Base-by-base conservation (phyloP, 208 protist species). In the Trypanosoma boissoni region DNA sequence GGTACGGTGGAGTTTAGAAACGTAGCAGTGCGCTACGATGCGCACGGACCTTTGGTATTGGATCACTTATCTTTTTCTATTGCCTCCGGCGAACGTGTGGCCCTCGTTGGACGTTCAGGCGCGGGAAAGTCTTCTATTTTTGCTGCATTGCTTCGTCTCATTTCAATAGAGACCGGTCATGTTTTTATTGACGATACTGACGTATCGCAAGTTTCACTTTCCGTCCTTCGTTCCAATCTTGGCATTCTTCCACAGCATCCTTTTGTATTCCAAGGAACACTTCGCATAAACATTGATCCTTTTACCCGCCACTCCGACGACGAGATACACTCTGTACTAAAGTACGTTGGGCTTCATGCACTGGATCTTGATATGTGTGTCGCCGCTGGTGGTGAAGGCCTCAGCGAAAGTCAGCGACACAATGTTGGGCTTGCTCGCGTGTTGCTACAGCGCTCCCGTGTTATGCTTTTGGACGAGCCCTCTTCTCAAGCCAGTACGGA, bases 81-180 rank as follows among this genome's bases (percentile, higher is more conserved):
- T 12, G 21, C 37, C 6, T 44, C 51, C 18, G 73, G 68, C 26
- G 68, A 87, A 46, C 89, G 86, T 45, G 46, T 86, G 12, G 58
- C 44, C n/a, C 50, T 90, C 34, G 57, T 76, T 23, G 80, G 83
- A 18, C 23, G 63, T 23, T 79, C 80, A 10, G 83, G 83, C n/a
- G 56, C 64, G 18, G 80, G 80, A 0, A 87, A 87, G 58, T 69
- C 68, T 29, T 79, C 74, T 32, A 58, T 86, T 44, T 62, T 84
- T 64, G n/a, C 24, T 52, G 72, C 68, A n/a, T 48, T 83, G 32
- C 55, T 83, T 20, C 54, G 74, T 12, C 63, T 74, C 48, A 36
- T 78, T 5, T 18, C 48, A 9, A 21, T 64, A 18, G 46, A 55
- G 26, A 9, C 18, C 1, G 72, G 72, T 27, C n/a, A 9, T 24